These are phyloP conservation scores for Hylodesmum podocarpum DNA, from an alignment of 306 rosid genomes.

Conservation along the genomic window DNA sequence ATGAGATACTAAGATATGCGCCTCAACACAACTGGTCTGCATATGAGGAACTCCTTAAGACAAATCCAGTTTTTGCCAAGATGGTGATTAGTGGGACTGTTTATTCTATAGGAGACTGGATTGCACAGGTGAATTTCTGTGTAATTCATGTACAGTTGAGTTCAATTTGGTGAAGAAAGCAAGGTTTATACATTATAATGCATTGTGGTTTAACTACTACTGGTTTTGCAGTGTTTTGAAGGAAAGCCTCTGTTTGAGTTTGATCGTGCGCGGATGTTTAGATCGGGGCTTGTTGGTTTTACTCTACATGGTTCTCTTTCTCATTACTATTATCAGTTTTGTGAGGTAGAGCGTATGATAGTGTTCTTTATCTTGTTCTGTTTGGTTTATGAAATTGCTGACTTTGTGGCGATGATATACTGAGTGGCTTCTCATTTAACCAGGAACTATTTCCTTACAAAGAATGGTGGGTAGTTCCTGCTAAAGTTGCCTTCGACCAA, in stretches of 20 bases:
- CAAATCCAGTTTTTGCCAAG: slow-evolving; percentile 93
- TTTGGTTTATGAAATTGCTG: slow-evolving; percentile 18
- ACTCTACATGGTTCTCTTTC: slow-evolving; percentile 98
- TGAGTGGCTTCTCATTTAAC: slow-evolving; percentile 22
- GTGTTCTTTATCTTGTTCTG: neutral
- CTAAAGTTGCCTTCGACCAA: slow-evolving; percentile 84
- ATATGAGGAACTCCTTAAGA: slow-evolving; percentile 93
- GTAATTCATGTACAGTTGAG: neutral
- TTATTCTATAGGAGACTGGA: slow-evolving; percentile 96
- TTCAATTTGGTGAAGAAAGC: neutral
- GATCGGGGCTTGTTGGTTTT: slow-evolving; percentile 96
- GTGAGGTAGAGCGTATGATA: slow-evolving; percentile 62
- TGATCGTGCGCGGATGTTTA: slow-evolving; percentile 83
- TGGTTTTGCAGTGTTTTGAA: slow-evolving; percentile 77
- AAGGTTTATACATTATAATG: neutral
- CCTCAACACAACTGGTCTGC: slow-evolving; percentile 96
- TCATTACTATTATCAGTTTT: slow-evolving; percentile 87
- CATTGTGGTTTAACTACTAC: neutral
- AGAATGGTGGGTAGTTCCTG: slow-evolving; percentile 99
- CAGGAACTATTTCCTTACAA: slow-evolving; percentile 89
- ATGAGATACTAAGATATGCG: slow-evolving; percentile 87
- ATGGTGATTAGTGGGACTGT: slow-evolving; percentile 97
- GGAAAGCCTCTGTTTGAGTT: slow-evolving; percentile 95
- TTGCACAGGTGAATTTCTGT: slow-evolving; percentile 72
- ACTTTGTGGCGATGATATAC: slow-evolving; percentile 20